These are phyloP conservation scores for Tritrichomonas musculus DNA, from an alignment of 208 protist species.

Conservation along the genomic window DNA sequence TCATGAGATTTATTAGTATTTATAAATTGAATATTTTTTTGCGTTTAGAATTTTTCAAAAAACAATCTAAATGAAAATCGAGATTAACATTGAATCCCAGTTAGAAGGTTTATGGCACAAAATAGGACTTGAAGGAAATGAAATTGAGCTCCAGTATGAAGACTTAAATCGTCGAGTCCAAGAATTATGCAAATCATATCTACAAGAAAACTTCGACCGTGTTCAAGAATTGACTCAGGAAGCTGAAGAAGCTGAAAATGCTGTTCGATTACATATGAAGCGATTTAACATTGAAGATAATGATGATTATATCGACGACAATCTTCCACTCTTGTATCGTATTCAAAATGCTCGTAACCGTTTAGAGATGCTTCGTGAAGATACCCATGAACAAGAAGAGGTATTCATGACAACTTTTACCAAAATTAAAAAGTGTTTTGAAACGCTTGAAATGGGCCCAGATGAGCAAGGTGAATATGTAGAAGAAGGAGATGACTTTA, in stretches of 20 bases:
- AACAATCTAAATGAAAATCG: constrained; percentile 22
- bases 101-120: neutral
- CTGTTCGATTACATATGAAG: neutral
- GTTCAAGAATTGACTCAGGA: neutral
- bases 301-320: neutral
- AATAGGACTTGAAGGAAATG: neutral
- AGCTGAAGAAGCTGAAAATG: neutral
- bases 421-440: neutral
- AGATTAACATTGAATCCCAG: neutral
- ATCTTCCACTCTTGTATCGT: neutral
- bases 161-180: neutral
- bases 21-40: no score
- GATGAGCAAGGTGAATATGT: constrained; percentile 1
- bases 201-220: neutral
- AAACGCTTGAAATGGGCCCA: neutral
- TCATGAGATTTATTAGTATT: no score
- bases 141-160: neutral
- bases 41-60: no score
- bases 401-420: neutral
- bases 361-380: neutral
- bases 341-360: neutral
- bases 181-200: neutral
- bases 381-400: neutral
- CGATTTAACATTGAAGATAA: neutral
- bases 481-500: neutral